Percentiles rank a stretch among this genome's conserved stretches.
phyloP scores from a whole-genome alignment of 73 alveolate genomes.

The Loxodes magnus region DNA sequence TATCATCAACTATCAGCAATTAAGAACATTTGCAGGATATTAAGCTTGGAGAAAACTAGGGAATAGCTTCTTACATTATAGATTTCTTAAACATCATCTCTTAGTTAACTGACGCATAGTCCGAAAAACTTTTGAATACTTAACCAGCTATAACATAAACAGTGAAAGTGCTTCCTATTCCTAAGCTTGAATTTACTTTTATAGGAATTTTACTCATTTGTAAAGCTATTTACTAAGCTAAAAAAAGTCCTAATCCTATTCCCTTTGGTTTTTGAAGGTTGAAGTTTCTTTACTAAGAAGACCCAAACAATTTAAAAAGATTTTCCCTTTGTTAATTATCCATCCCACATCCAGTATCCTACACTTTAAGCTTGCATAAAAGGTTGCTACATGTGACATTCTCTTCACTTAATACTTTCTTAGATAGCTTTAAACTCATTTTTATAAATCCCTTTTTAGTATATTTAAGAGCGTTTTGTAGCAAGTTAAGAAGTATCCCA shows the following conservation, averaged over 20 bases:
- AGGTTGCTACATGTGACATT: neutral
- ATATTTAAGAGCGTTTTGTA: no score
- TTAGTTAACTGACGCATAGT: no score
- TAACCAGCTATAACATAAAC: no score
- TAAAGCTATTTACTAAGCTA: neutral
- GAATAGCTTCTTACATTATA: no score
- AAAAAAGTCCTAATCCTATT: constrained; percentile 6
- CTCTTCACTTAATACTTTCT: neutral
- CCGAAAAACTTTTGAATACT: no score
- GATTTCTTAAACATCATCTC: no score
- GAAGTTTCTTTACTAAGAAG: neutral
- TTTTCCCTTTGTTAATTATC: neutral
- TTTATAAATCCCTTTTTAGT: no score
- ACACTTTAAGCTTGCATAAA: neutral
- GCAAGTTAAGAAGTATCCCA: no score
- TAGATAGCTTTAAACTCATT: no score
- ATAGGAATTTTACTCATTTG: neutral
- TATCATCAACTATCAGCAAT: no score
- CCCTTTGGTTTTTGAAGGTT: neutral
- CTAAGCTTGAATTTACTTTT: constrained; percentile 4
- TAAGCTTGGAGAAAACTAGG: no score
- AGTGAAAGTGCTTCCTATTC: neutral
- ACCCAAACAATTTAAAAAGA: neutral
- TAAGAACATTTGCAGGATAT: no score
- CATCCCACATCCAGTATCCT: constrained; percentile 11